phyloP scores from a whole-genome alignment of 345 rosid genomes.

The Pugionium dolabratum region DNA sequence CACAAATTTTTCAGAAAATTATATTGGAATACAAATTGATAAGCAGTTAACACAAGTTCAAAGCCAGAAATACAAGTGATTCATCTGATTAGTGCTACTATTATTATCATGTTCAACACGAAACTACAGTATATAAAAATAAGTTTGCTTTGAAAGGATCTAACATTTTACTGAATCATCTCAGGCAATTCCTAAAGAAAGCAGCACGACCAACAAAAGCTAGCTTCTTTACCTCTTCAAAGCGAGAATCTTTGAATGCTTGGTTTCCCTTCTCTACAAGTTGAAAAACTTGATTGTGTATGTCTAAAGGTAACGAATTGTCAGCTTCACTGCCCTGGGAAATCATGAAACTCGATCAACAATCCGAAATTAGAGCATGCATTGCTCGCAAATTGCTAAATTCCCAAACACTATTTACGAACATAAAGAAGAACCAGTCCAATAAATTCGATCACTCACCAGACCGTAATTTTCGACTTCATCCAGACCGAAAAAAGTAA shows the following conservation, averaged over 20 bases:
- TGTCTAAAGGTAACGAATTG: constrained; percentile 61
- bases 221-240: constrained; percentile 60
- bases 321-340: constrained; percentile 73
- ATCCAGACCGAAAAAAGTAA: constrained; percentile 53
- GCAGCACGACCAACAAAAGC: neutral
- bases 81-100: neutral
- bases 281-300: constrained; percentile 58
- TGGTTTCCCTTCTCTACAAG: constrained; percentile 66
- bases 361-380: constrained; percentile 21
- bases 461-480: constrained; percentile 64
- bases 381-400: constrained; percentile 5
- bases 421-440: neutral
- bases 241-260: constrained; percentile 61
- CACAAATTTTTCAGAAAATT: neutral
- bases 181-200: neutral
- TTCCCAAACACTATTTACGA: neutral
- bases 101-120: constrained; percentile 8
- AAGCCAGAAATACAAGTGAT: neutral
- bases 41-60: neutral
- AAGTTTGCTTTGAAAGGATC: neutral
- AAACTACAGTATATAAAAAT: constrained; percentile 3
- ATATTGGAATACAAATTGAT: too few relatives aligned
- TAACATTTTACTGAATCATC: neutral
- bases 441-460: constrained; percentile 43
- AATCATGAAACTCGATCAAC: neutral